Base-by-base conservation (phyloP, 2,329 filamentous ascomycete genomes). In the Byssoonygena ceratinophila region DNA sequence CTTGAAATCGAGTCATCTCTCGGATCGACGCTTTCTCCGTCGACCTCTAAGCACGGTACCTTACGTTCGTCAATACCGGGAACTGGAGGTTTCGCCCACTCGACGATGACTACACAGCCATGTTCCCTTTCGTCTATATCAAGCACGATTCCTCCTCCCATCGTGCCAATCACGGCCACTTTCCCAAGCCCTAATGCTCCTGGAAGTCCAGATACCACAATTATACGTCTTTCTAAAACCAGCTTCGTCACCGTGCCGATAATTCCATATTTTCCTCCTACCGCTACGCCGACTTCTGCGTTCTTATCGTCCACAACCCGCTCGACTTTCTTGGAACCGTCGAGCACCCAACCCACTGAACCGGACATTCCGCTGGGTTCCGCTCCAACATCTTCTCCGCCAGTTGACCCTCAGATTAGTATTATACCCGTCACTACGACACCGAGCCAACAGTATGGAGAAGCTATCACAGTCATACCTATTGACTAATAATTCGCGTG, bases 351-450 rank as follows among this genome's bases (percentile, higher is more conserved):
- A 20, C 5, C 29, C 20, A 14, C 23, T 20, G 18, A 31, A 40
- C 27, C 36, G 14, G 36, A 40, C 11, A 27, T 43, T 18, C 29
- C 50, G 4, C 16, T 39, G n/a, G 29, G 23, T 4, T 46, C 47
- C 12, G 25, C 37, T 1, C 37, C 27, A 1, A 43, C 47, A 34
- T 43, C 47, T 6, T 27, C 27, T 12, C 18, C 47, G 14, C 37
- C 18, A 64, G 70, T 73, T 73, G 73, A 69, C 70, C 71, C 71
- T 65, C 64, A 66, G 55, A 57, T 68, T 67, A 69, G 63, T 60
- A 65, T 56, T 12, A 34, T 46, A 34, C 44, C 44, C 31, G 34
- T 49, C 36, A 18, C 22, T 12, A n/a, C 46, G 4, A 31, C 34
- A 31, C 46, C 22, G 12, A 40, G 22, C 22, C 22, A 39, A 31